These are phyloP conservation scores for Pseudocercospora fuligena DNA, from an alignment of 2,329 filamentous ascomycete species.

Conservation along the genomic window DNA sequence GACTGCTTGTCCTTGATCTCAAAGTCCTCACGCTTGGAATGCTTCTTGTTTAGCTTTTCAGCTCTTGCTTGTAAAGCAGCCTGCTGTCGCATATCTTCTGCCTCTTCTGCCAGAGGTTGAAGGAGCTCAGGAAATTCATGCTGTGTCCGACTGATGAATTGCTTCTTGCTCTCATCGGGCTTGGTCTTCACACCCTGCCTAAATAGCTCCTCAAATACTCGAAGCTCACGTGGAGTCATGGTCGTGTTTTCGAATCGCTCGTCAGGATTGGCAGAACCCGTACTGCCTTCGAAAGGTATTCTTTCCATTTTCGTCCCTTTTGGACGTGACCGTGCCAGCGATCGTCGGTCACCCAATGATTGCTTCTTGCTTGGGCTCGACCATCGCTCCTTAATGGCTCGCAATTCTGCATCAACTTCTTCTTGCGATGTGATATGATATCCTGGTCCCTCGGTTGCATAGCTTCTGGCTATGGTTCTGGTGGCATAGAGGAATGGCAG, in stretches of 20 bases:
- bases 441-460: background rate
- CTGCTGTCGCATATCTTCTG: constrained; percentile 17
- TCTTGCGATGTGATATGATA: background rate
- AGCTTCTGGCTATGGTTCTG: constrained; percentile 31
- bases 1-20: constrained; percentile 22
- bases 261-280: constrained; percentile 13
- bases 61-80: background rate
- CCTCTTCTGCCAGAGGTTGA: constrained; percentile 30
- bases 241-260: constrained; percentile 26
- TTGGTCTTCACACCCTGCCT: constrained; percentile 15
- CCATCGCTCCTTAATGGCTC: constrained; percentile 16
- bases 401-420: constrained; percentile 6
- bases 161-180: constrained; percentile 9
- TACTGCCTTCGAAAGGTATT: constrained; percentile 27
- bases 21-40: background rate
- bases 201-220: constrained; percentile 29
- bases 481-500: constrained; percentile 41
- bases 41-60: background rate
- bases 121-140: constrained; percentile 27
- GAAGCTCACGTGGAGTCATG: constrained; percentile 30
- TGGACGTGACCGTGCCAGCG: background rate
- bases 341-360: background rate
- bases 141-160: background rate
- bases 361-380: background rate
- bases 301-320: background rate